phyloP scores from a whole-genome alignment of 2,329 filamentous ascomycete genomes.

The Fusarium sp. region DNA sequence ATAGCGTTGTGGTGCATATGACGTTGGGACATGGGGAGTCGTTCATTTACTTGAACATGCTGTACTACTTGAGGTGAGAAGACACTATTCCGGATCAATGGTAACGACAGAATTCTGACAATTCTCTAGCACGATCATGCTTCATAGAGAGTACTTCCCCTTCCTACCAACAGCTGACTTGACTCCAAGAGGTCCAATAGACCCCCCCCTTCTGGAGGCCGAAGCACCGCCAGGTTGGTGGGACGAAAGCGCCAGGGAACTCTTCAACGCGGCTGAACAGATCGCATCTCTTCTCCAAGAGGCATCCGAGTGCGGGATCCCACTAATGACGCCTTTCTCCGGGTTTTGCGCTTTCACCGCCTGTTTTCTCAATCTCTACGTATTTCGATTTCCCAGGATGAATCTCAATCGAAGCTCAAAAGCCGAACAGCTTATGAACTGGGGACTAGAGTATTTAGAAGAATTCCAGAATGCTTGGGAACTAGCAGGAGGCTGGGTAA shows the following conservation, averaged over 20 bases:
- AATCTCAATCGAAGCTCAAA: slow-evolving; percentile 42
- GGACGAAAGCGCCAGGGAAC: slow-evolving; percentile 50
- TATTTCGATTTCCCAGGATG: slow-evolving; percentile 54
- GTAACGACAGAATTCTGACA: background rate
- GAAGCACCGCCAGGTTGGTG: slow-evolving; percentile 54
- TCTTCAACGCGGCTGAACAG: slow-evolving; percentile 51
- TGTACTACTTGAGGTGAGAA: slow-evolving; percentile 56
- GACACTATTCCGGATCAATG: background rate
- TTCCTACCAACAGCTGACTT: slow-evolving; percentile 52
- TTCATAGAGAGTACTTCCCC: slow-evolving; percentile 57
- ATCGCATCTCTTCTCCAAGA: slow-evolving; percentile 52
- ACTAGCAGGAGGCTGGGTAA: slow-evolving; percentile 38
- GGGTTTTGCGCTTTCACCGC: slow-evolving; percentile 60
- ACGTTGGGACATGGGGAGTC: slow-evolving; percentile 54
- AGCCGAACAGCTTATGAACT: slow-evolving; percentile 34
- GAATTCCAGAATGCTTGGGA: slow-evolving; percentile 40
- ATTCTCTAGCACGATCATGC: slow-evolving; percentile 50
- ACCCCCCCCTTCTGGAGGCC: slow-evolving; percentile 52
- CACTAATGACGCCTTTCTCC: slow-evolving; percentile 54
- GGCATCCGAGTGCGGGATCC: slow-evolving; percentile 49
- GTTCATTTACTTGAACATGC: slow-evolving; percentile 55
- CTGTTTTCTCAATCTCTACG: slow-evolving; percentile 55
- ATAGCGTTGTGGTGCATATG: slow-evolving; percentile 52
- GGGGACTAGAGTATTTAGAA: slow-evolving; percentile 33
- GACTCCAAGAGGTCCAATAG: slow-evolving; percentile 52